Base-by-base conservation (phyloP, 2,329 filamentous ascomycete species). In the Neoascochyta sp. region DNA sequence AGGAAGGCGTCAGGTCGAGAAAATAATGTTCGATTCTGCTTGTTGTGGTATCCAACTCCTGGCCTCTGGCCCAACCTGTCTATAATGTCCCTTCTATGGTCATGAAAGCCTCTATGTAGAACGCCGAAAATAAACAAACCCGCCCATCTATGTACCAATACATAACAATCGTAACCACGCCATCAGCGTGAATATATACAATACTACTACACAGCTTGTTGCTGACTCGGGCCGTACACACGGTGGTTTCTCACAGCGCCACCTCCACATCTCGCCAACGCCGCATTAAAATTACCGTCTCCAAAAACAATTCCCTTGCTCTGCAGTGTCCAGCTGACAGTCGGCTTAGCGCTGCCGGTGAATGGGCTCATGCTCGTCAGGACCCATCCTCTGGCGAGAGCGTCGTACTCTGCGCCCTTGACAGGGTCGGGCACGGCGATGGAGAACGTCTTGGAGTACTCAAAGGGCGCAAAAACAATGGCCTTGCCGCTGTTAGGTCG, bases 281-380 rank as follows among this genome's bases (percentile, higher is more conserved):
- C 42, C 3, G 17, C 34, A 22, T 34, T 35, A 16, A 60, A 57
- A 7, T 32, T 29, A 9, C 15, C 29, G 32, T 66, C 65, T 11
- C 59, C 61, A 50, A 68, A 67, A 5, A 68, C 34, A 3, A 62
- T 53, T 2, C 57, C 57, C 45, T 68, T 68, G 3, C 55, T 55
- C 17, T 60, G 45, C 16, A 68, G 20, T 2, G 57, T 65, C 66
- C 66, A 68, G 15, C 59, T 54, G 6, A 54, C 51, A n/a, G 33
- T 39, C 10, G 27, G 30, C 11, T 47, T 42, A 5, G 40, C 22
- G 29, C 43, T 43, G 0, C 49, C 51, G 1, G 50, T 56, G 17
- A 32, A 51, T n/a, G 44, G 32, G 31, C 41, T 50, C 41, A 48
- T 50, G 12, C 59, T 57, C 24, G 61, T 59, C 9, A 68, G 34